Evolutionary conservation across 306 rosid genomes (phyloP), one percentile per base, ranked within the genome.

Genomic region (Aeschynomene evenia): DNA sequence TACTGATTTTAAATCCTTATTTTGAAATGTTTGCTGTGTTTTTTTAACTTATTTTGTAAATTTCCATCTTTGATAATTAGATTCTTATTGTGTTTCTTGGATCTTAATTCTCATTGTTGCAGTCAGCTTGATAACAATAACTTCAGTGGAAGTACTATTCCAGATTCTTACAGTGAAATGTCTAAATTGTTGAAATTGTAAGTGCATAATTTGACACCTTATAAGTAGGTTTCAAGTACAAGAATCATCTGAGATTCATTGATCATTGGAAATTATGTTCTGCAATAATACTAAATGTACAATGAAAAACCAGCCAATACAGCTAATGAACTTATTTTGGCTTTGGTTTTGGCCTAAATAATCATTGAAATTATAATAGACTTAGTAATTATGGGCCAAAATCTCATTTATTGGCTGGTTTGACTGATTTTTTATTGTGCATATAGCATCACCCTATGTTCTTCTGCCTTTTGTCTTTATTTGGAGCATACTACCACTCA

Each of bases 91-190:
- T 13, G 22, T 29, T 16, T 52, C 60, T 68, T 66, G 40, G 29
- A 65, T 60, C 42, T 66, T n/a, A n/a, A n/a, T n/a, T 75, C 63
- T 57, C 82, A 54, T 31, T 64, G 70, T 71, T 83, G 84, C 90
- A 93, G 98, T 63, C 97, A 93, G 80, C 83, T 90, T 33, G 98
- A 93, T 76, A 90, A 90, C 81, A 93, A 93, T 76, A 81, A 93
- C 85, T 90, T 93, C 23, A 49, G 43, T 43, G 98, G 95, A 77
- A 79, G 13, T 70, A 66, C 52, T 43, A 93, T 93, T 81, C 98
- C 98, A 59, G 78, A 68, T 20, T 64, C 98, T 57, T 93, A 75
- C 61, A 73, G 63, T 74, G 78, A 82, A 67, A 78, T 93, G 83
- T 66, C 91, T 49, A 34, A 18, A 14, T 79, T 93, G 77, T 51